A percentile compares a stretch with the other conserved stretches of the same genome.
These are phyloP conservation scores for Starmerella khaoyaiensis DNA, from an alignment of 805 yeast species.

Conservation along the genomic window DNA sequence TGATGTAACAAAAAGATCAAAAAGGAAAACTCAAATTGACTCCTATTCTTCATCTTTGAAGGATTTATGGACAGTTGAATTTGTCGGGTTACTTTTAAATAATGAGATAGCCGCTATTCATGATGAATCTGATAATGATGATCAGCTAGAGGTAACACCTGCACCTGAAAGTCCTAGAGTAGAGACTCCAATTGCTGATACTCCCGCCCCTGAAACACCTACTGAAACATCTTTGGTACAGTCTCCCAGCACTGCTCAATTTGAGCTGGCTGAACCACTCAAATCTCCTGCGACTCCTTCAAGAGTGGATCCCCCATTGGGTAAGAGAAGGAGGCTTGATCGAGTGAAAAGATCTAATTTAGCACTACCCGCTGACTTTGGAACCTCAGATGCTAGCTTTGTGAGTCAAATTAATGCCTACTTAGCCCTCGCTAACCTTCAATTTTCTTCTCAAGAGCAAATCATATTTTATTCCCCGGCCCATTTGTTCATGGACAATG, in stretches of 20 bases:
- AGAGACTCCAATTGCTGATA: background rate
- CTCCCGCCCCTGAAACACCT: background rate
- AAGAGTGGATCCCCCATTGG: no score
- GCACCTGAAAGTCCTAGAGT: background rate
- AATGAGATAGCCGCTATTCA: background rate
- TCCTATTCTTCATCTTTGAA: slow-evolving; percentile 9
- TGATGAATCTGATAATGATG: background rate
- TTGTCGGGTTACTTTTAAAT: slow-evolving; percentile 5
- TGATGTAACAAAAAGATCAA: slow-evolving; percentile 2
- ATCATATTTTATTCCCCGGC: slow-evolving; percentile 13
- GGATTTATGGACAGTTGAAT: slow-evolving; percentile 9
- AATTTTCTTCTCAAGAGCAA: background rate
- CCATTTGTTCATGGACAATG: slow-evolving; percentile 6
- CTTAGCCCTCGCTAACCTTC: slow-evolving; percentile 2
- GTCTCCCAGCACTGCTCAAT: no score
- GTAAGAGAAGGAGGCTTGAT: slow-evolving; percentile 13
- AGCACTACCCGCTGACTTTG: slow-evolving; percentile 19
- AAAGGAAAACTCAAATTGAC: slow-evolving; percentile 7
- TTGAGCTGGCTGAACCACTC: background rate
- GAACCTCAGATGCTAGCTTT: slow-evolving; percentile 12
- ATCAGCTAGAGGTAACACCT: background rate
- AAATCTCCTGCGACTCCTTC: slow-evolving; percentile 6
- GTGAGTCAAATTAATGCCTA: slow-evolving; percentile 14
- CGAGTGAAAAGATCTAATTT: slow-evolving; percentile 13
- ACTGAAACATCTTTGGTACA: no score